Conservation (phyloP, 75 land plant genomes). For the Sequoiadendron giganteum region DNA sequence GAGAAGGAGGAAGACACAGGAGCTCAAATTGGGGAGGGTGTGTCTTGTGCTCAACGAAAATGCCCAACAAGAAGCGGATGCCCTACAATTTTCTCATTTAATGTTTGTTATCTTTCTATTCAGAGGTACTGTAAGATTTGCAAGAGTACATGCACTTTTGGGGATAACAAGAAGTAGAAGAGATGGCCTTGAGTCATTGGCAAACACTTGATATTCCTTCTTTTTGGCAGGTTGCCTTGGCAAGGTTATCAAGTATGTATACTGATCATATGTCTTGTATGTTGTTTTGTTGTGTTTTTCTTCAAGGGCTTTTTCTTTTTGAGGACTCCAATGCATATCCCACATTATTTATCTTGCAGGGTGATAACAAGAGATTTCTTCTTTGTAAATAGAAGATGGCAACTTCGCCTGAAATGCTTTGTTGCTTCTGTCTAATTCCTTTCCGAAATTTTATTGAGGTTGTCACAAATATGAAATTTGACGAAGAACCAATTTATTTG, state of each 20-base stretch:
- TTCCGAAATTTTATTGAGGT: slow-evolving; percentile 85
- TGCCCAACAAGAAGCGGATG: too few relatives aligned
- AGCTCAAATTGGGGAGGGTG: too few relatives aligned
- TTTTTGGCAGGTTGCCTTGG: slow-evolving; percentile 91
- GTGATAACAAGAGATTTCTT: slow-evolving; percentile 95
- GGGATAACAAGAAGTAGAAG: slow-evolving; percentile 92
- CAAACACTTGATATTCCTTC: slow-evolving; percentile 88
- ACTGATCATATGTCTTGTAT: background rate
- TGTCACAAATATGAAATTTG: slow-evolving; percentile 94
- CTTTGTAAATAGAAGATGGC: slow-evolving; percentile 99
- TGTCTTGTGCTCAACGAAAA: too few relatives aligned
- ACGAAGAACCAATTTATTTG: slow-evolving; percentile 91
- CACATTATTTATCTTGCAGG: slow-evolving; percentile 43
- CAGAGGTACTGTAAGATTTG: slow-evolving; percentile 97
- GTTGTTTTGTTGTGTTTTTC: background rate
- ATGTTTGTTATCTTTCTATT: too few relatives aligned
- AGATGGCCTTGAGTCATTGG: too few relatives aligned
- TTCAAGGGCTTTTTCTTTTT: background rate
- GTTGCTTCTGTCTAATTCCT: slow-evolving; percentile 85
- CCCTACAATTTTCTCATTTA: too few relatives aligned
- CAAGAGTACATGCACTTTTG: slow-evolving; percentile 99
- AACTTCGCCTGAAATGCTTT: slow-evolving; percentile 86
- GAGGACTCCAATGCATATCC: background rate
- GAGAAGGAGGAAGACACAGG: too few relatives aligned
- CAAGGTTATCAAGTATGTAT: slow-evolving; percentile 85